A percentile compares a stretch with the other conserved stretches of the same genome.
Evolutionary conservation across 2,329 filamentous ascomycete genomes (phyloP).

Genomic region (Colletotrichum siamense): DNA sequence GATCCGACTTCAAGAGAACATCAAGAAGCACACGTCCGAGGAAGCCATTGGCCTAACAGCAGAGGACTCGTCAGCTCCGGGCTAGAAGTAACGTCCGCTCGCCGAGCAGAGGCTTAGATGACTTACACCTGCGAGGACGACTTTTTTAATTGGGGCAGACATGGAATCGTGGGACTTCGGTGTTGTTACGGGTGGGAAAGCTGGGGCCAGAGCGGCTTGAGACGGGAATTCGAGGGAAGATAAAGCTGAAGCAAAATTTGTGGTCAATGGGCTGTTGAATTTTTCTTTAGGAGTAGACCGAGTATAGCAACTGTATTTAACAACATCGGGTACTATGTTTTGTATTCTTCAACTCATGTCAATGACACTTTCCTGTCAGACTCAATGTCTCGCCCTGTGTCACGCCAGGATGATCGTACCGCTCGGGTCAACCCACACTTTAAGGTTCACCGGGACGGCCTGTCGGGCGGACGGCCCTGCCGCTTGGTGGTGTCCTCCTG

Average conservation of each 20-base stretch:
- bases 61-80: background rate
- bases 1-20: constrained; percentile 33
- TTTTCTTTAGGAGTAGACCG: background rate
- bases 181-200: background rate
- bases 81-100: background rate
- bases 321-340: background rate
- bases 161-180: background rate
- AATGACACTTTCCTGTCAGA: background rate
- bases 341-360: background rate
- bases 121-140: constrained; percentile 8
- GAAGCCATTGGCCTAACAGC: constrained; percentile 34
- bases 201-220: background rate
- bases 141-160: background rate
- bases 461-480: background rate
- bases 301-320: background rate
- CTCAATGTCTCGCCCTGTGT: background rate
- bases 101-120: background rate
- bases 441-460: constrained; percentile 5
- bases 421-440: background rate
- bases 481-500: background rate
- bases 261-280: background rate
- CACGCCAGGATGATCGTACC: background rate
- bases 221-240: background rate
- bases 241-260: background rate
- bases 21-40: constrained; percentile 33